Base-by-base conservation (phyloP, 495 filamentous ascomycete genomes). In the Trichoderma reesei region DNA sequence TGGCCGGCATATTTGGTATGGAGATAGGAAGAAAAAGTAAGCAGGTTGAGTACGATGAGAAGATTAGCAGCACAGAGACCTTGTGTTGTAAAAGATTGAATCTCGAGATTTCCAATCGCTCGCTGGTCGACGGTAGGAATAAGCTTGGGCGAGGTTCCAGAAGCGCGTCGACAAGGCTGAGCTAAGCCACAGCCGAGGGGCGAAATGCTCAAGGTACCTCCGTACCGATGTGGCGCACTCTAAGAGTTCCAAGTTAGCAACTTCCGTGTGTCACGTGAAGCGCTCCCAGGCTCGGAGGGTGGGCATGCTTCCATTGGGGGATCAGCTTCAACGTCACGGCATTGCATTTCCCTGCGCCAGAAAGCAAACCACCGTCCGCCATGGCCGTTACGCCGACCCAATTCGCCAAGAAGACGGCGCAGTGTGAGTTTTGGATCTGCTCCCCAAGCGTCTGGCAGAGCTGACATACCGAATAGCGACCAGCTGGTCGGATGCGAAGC, bases 331-430 rank as follows among this genome's bases (percentile, higher is more conserved):
- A 63, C 61, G 61, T 63, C 61, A 63, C 38, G 38, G 61, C 37
- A 63, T 38, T 18, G 16, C 18, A 41, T 9, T 10, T n/a, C 26
- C 41, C 11, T 61, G 59, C 36, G 59, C 59, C 20, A 36, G 10
- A 14, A 61, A 61, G 39, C 59, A 61, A 26, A 39, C 26, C 11
- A 63, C 48, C 20, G 18, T 8, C 61, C 59, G 70, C 41, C 62
- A 81, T 81, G 79, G 73, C 78, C 67, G 93, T 98, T 77, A 89
- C 94, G 78, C 91, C 94, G 51, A 97, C 94, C 64, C 88, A 90
- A 78, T 90, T 97, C 65, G 93, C 94, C 67, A 85, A 90, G 77
- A 85, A 85, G 74, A 96, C 92, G 73, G 88, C 91, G 75, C 83
- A 89, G 69, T 98, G 94, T 97, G 82, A 73, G 91, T 65, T 65